A percentile compares a stretch with the other conserved stretches of the same genome.
phyloP scores from a whole-genome alignment of 1,139 yeast species.

The Citeromyces siamensis region DNA sequence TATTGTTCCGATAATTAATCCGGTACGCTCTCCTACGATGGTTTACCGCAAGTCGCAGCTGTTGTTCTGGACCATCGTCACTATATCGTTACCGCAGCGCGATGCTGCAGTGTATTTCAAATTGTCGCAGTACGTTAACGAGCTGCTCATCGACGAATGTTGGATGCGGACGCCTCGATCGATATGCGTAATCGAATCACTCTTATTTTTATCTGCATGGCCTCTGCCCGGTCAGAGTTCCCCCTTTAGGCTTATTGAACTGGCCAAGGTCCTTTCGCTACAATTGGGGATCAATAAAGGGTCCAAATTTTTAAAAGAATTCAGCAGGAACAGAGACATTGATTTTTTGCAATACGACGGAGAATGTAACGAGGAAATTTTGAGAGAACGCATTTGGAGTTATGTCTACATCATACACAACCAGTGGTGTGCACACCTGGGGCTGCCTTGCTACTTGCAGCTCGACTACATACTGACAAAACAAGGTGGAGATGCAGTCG shows the following conservation, averaged over 20 bases:
- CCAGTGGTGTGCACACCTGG: slow-evolving; percentile 13
- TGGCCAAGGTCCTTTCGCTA: slow-evolving; percentile 11
- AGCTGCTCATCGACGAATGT: slow-evolving; percentile 8
- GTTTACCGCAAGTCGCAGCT: slow-evolving; percentile 11
- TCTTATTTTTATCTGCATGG: slow-evolving; percentile 14
- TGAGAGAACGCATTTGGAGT: slow-evolving; percentile 11
- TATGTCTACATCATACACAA: slow-evolving; percentile 14
- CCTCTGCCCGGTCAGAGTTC: slow-evolving; percentile 13
- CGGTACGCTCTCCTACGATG: slow-evolving; percentile 11
- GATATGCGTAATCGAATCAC: slow-evolving; percentile 11
- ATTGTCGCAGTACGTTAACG: slow-evolving; percentile 11
- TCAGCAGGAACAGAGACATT: slow-evolving; percentile 8
- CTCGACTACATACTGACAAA: slow-evolving; percentile 5
- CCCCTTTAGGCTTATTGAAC: slow-evolving; percentile 12
- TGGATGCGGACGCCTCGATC: slow-evolving; percentile 10
- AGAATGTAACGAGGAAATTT: neutral
- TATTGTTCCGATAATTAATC: slow-evolving; percentile 13
- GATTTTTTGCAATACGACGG: neutral
- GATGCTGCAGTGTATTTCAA: slow-evolving; percentile 10
- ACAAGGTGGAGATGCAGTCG: slow-evolving; percentile 8
- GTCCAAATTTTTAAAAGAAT: slow-evolving; percentile 9
- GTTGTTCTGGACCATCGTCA: slow-evolving; percentile 18
- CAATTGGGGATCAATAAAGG: slow-evolving; percentile 12
- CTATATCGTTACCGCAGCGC: slow-evolving; percentile 2
- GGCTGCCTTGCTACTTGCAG: slow-evolving; percentile 13